A percentile compares a stretch with the other conserved stretches of the same genome.
These are phyloP conservation scores for Schizochytrium sp. DNA, from an alignment of 108 stramenopile genomes.

Conservation along the genomic window DNA sequence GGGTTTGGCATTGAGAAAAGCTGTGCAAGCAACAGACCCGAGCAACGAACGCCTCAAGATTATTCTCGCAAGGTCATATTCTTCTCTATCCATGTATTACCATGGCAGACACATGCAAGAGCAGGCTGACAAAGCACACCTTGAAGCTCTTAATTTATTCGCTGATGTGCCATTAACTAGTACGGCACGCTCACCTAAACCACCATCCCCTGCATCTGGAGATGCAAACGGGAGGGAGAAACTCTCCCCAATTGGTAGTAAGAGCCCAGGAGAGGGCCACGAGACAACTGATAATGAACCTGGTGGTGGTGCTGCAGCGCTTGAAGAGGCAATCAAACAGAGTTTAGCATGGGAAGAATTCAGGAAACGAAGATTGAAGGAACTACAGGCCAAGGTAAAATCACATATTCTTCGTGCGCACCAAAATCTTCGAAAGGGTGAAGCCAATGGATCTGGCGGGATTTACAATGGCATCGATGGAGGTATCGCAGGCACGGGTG, in stretches of 20 bases:
- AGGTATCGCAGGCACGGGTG: background rate
- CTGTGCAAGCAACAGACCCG: background rate
- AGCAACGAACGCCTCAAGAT: background rate
- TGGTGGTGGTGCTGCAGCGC: background rate
- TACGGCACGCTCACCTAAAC: background rate
- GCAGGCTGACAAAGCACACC: slow-evolving; percentile 34
- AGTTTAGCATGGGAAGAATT: background rate
- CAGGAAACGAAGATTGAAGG: background rate
- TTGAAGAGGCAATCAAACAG: background rate
- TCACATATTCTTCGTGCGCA: slow-evolving; percentile 5
- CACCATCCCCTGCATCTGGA: background rate
- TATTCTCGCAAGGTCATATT: slow-evolving; percentile 39
- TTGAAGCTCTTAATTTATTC: slow-evolving; percentile 56
- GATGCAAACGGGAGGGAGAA: no score
- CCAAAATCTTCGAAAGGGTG: slow-evolving; percentile 1
- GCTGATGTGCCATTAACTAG: slow-evolving; percentile 12
- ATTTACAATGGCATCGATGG: background rate
- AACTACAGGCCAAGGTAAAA: slow-evolving; percentile 27
- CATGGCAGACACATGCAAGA: slow-evolving; percentile 8
- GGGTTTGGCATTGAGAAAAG: slow-evolving; percentile 8
- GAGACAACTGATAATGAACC: background rate
- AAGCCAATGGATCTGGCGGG: background rate
- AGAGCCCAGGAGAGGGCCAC: slow-evolving; percentile 1
- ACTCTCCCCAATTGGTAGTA: background rate
- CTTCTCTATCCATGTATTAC: slow-evolving; percentile 32